These are phyloP conservation scores for Clonostachys rhizophaga DNA, from an alignment of 2,329 filamentous ascomycete genomes.

Conservation along the genomic window DNA sequence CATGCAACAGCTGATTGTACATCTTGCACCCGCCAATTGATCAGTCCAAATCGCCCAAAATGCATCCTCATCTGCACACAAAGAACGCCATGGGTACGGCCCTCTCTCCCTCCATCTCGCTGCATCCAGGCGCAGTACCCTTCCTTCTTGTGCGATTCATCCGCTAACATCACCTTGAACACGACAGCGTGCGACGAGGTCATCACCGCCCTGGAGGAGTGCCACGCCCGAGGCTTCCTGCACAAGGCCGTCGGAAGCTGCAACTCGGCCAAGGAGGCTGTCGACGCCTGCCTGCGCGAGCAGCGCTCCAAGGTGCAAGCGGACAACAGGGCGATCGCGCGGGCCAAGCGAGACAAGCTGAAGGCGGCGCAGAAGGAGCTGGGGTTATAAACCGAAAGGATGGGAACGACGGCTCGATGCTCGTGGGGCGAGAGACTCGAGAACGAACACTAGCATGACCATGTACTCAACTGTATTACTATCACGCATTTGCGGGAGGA, in stretches of 20 bases:
- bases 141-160: background rate
- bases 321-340: conserved; percentile 66
- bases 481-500: too few species aligned
- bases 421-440: too few species aligned
- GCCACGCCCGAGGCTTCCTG: conserved; percentile 86
- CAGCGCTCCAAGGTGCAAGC: conserved; percentile 77
- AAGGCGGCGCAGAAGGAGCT: conserved; percentile 63
- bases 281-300: conserved; percentile 78
- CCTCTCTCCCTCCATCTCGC: background rate
- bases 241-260: conserved; percentile 90
- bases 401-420: too few species aligned
- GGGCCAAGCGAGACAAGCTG: conserved; percentile 65
- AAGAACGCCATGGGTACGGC: conserved; percentile 78
- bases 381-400: conserved; percentile 18
- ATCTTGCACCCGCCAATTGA: conserved; percentile 4
- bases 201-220: conserved; percentile 91
- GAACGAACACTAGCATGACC: too few species aligned
- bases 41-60: conserved; percentile 33
- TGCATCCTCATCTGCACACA: conserved; percentile 98
- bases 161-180: conserved; percentile 3
- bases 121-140: too few species aligned
- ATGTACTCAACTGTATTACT: too few species aligned
- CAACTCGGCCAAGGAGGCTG: conserved; percentile 77
- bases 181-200: conserved; percentile 83
- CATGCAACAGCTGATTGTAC: conserved; percentile 8